Percentiles rank a stretch among this genome's conserved stretches.
Conservation (phyloP, 2,329 filamentous ascomycete genomes). For the Drechslera avenae region DNA sequence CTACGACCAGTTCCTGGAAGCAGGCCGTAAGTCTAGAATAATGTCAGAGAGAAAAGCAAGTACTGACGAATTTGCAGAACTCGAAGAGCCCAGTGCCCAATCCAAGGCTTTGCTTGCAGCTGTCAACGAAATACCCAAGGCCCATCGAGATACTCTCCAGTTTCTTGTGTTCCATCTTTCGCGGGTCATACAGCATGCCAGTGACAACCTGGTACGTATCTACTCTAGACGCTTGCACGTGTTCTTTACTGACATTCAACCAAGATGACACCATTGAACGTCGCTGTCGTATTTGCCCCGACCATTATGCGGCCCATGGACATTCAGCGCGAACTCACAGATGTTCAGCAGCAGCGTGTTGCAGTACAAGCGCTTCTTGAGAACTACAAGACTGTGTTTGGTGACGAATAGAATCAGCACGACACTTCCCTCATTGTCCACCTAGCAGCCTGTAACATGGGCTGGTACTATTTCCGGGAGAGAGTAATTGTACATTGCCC, state of each 20-base stretch:
- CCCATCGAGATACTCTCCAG: slow-evolving; percentile 87
- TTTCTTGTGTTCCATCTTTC: slow-evolving; percentile 93
- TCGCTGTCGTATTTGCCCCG: slow-evolving; percentile 95
- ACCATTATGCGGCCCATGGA: slow-evolving; percentile 94
- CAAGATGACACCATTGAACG: slow-evolving; percentile 95
- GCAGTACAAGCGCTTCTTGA: slow-evolving; percentile 94
- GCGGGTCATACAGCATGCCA: slow-evolving; percentile 80
- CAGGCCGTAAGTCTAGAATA: slow-evolving; percentile 63
- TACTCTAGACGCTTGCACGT: neutral
- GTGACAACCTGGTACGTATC: slow-evolving; percentile 77
- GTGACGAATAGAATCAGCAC: slow-evolving; percentile 34
- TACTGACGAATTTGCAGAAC: slow-evolving; percentile 52
- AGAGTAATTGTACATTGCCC: neutral
- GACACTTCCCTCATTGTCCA: neutral
- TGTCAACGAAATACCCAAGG: slow-evolving; percentile 77
- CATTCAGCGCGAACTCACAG: slow-evolving; percentile 91
- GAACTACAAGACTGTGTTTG: slow-evolving; percentile 81
- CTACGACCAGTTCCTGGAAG: slow-evolving; percentile 87
- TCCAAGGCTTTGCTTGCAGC: slow-evolving; percentile 69
- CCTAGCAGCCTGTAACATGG: neutral
- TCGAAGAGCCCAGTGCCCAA: slow-evolving; percentile 60
- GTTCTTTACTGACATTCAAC: slow-evolving; percentile 17
- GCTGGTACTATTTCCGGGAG: neutral
- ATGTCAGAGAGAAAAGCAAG: neutral
- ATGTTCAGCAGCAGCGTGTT: slow-evolving; percentile 91